phyloP scores from a whole-genome alignment of 768 basidiomycete genomes.

The Dentipellis fragilis region DNA sequence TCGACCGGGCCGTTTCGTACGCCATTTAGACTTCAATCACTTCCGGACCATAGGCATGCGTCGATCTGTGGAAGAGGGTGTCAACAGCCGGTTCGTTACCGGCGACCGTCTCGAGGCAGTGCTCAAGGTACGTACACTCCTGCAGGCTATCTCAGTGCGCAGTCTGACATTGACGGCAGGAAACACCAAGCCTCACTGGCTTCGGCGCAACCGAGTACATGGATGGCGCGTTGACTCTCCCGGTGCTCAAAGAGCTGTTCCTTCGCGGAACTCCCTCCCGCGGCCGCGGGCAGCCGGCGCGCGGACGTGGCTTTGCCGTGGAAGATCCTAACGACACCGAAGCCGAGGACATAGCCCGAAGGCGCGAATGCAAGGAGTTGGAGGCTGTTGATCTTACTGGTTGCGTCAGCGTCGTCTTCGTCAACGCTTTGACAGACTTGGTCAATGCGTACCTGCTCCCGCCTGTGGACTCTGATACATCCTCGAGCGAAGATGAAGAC shows the following conservation, averaged over 20 bases:
- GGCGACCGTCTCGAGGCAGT: constrained; percentile 73
- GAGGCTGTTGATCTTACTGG: constrained; percentile 92
- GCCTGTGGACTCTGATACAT: constrained; percentile 31
- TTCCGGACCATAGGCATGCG: constrained; percentile 97
- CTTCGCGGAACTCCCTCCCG: constrained; percentile 72
- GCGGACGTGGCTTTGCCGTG: constrained; percentile 44
- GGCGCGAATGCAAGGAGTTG: constrained; percentile 43
- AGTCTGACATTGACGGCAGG: constrained; percentile 35
- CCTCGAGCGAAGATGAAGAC: constrained; percentile 28
- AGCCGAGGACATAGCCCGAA: constrained; percentile 68
- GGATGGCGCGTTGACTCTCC: constrained; percentile 81
- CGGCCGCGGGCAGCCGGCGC: constrained; percentile 55
- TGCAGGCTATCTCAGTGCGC: background rate
- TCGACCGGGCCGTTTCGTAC: constrained; percentile 71
- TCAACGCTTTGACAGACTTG: constrained; percentile 76
- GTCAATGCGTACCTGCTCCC: constrained; percentile 55
- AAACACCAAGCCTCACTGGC: constrained; percentile 74
- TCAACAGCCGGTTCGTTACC: constrained; percentile 87
- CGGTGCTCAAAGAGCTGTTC: constrained; percentile 84
- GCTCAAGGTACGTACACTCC: constrained; percentile 46
- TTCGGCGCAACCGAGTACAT: constrained; percentile 99
- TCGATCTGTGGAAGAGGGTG: constrained; percentile 82
- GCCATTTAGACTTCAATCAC: constrained; percentile 88
- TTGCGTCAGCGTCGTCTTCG: constrained; percentile 87
- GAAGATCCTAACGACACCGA: constrained; percentile 50